phyloP scores from a whole-genome alignment of 2,329 filamentous ascomycete species.

The Neonectria sp. region DNA sequence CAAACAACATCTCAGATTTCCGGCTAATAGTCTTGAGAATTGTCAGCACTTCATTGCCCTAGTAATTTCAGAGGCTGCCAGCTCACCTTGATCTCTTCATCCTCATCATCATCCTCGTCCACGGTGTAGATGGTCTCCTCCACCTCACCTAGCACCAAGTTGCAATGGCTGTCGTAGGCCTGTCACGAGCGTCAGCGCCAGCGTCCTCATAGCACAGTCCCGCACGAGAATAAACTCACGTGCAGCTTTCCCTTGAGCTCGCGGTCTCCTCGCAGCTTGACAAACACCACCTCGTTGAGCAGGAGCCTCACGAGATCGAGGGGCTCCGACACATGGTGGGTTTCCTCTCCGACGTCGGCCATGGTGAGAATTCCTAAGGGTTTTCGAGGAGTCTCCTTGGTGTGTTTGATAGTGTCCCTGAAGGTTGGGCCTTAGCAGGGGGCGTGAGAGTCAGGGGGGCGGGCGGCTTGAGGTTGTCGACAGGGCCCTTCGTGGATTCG shows the following conservation, averaged over 20 bases:
- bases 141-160: constrained; percentile 94
- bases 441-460: constrained; percentile 2
- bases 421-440: constrained; percentile 26
- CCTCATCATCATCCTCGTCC: constrained; percentile 92
- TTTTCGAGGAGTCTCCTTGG: constrained; percentile 17
- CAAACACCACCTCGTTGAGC: constrained; percentile 95
- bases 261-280: constrained; percentile 95
- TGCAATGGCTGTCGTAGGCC: constrained; percentile 99
- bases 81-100: constrained; percentile 81
- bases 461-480: constrained; percentile 27
- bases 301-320: constrained; percentile 96
- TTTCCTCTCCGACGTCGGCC: constrained; percentile 86
- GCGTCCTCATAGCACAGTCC: background rate
- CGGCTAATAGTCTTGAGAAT: constrained; percentile 85
- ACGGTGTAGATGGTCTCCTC: constrained; percentile 97
- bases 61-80: background rate
- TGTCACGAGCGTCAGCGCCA: constrained; percentile 56
- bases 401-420: constrained; percentile 22
- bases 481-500: constrained; percentile 40
- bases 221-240: constrained; percentile 66
- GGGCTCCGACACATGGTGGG: constrained; percentile 85
- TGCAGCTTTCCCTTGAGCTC: constrained; percentile 96
- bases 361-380: constrained; percentile 64
- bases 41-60: constrained; percentile 28
- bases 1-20: constrained; percentile 98